Conservation (phyloP, 1,139 yeast species). For the Starmera stellimalicola region DNA sequence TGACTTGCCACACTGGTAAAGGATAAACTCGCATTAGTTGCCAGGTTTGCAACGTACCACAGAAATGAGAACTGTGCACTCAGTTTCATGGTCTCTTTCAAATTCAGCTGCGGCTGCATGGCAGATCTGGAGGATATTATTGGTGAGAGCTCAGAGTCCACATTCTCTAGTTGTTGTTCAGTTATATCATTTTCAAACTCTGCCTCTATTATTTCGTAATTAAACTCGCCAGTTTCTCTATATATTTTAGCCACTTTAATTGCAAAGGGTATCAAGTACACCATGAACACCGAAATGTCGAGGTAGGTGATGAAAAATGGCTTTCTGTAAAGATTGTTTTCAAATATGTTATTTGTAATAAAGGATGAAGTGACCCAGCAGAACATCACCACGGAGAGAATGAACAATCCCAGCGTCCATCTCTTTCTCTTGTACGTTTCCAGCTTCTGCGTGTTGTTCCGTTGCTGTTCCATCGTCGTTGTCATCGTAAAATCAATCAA, state of each 20-base stretch:
- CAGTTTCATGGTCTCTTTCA: constrained; percentile 43
- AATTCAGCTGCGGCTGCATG: constrained; percentile 27
- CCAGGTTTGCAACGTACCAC: constrained; percentile 86
- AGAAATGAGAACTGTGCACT: constrained; percentile 75
- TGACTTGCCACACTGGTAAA: constrained; percentile 92
- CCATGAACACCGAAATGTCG: constrained; percentile 75
- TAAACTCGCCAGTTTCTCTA: constrained; percentile 19
- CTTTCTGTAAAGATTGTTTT: constrained; percentile 61
- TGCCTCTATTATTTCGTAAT: constrained; percentile 21
- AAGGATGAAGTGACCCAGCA: constrained; percentile 89
- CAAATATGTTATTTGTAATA: constrained; percentile 64
- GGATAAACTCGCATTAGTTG: constrained; percentile 77
- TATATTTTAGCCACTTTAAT: constrained; percentile 22
- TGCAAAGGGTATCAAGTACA: constrained; percentile 65
- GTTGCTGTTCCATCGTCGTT: too few species aligned
- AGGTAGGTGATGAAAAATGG: constrained; percentile 92
- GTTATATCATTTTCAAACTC: constrained; percentile 10
- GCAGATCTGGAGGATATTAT: constrained; percentile 9
- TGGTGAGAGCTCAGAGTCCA: constrained; percentile 3
- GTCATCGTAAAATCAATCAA: too few species aligned
- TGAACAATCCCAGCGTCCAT: constrained; percentile 72
- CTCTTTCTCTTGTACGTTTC: constrained; percentile 11
- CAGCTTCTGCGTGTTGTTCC: neutral
- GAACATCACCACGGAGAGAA: constrained; percentile 64
- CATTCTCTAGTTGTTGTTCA: constrained; percentile 11